Percentiles rank a stretch among this genome's conserved stretches.
Conservation (phyloP, 192 early-diverging fungal genomes). For the Thoreauomyces humboldtii region DNA sequence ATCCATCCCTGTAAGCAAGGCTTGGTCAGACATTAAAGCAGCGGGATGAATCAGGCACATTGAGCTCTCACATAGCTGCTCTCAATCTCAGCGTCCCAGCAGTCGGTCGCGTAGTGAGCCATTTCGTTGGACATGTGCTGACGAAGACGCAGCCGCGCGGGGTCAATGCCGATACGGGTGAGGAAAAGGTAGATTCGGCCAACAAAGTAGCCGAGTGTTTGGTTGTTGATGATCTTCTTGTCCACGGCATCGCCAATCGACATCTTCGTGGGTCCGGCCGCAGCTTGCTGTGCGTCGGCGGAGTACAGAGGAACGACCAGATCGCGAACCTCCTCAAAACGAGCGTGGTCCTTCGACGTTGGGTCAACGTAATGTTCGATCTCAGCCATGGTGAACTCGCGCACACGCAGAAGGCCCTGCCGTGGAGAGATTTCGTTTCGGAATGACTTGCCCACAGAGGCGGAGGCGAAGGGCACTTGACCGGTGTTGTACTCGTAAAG, state of each 20-base stretch:
- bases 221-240: conserved; percentile 84
- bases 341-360: conserved; percentile 82
- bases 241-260: conserved; percentile 90
- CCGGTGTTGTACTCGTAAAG: conserved; percentile 97
- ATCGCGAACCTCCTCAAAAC: conserved; percentile 83
- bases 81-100: conserved; percentile 97
- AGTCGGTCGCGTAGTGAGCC: conserved; percentile 96
- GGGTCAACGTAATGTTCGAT: conserved; percentile 99
- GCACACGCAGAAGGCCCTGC: conserved; percentile 89
- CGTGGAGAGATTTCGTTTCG: conserved; percentile 98
- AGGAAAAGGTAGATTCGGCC: conserved; percentile 93
- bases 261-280: conserved; percentile 70
- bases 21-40: background rate
- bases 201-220: conserved; percentile 98
- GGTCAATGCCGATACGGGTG: conserved; percentile 84
- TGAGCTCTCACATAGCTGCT: conserved; percentile 69
- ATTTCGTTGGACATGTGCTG: conserved; percentile 99
- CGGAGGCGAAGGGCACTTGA: conserved; percentile 99
- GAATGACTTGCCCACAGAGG: conserved; percentile 96
- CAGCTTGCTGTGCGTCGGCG: conserved; percentile 71
- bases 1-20: conserved; percentile 82
- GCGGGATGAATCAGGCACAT: background rate
- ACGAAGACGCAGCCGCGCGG: conserved; percentile 84
- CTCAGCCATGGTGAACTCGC: conserved; percentile 99
- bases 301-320: conserved; percentile 77